A percentile compares a stretch with the other conserved stretches of the same genome.
Conservation (phyloP, 345 rosid species). For the Eucalyptus sp. region DNA sequence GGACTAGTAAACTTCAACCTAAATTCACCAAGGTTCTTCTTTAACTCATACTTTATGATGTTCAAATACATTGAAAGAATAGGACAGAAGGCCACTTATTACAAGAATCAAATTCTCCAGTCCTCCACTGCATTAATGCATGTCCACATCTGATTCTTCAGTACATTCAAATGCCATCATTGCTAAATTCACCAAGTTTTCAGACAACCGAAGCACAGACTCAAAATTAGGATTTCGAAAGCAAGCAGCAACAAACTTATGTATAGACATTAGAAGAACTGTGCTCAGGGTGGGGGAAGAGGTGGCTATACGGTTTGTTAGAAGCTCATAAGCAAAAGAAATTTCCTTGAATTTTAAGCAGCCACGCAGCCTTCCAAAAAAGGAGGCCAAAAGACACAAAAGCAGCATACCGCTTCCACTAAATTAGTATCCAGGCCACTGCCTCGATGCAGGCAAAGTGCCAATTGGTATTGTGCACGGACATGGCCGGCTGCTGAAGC, state of each 20-base stretch:
- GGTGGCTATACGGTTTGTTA: neutral
- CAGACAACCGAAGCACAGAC: neutral
- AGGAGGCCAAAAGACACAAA: neutral
- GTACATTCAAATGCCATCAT: neutral
- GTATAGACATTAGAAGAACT: neutral
- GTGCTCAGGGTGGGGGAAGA: neutral
- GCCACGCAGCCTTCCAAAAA: neutral
- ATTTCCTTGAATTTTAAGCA: neutral
- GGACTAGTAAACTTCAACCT: neutral
- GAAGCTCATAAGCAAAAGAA: neutral
- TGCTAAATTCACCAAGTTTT: neutral
- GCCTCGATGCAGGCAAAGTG: conserved; percentile 73
- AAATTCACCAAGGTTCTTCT: neutral
- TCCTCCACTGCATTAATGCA: neutral
- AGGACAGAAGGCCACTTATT: neutral
- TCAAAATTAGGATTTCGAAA: neutral
- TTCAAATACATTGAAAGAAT: neutral
- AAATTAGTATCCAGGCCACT: conserved; percentile 37
- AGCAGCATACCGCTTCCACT: conserved; percentile 44
- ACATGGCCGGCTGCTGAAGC: conserved; percentile 57
- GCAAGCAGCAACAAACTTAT: neutral
- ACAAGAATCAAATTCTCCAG: neutral
- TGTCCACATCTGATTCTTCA: neutral
- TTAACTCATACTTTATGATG: neutral
- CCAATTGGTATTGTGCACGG: conserved; percentile 84